Evolutionary conservation across 768 basidiomycete species (phyloP).

Genomic region (Scleroderma citrinum): DNA sequence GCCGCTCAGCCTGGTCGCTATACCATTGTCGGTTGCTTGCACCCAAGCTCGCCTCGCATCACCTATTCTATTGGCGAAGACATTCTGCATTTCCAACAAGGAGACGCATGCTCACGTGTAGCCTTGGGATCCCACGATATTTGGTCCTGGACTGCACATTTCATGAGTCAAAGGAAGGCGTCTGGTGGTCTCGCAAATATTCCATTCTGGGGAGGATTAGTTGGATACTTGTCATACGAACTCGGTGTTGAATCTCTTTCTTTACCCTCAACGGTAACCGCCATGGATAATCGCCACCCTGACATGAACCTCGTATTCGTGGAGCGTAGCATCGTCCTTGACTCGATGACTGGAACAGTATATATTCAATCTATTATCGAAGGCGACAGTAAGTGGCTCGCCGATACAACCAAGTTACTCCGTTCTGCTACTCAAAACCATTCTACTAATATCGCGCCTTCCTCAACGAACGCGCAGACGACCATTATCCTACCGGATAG

Average conservation of each 20-base stretch:
- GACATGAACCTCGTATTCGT: slow-evolving; percentile 76
- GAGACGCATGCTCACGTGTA: slow-evolving; percentile 31
- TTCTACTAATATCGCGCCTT: slow-evolving; percentile 13
- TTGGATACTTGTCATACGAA: slow-evolving; percentile 78
- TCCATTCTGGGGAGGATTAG: slow-evolving; percentile 82
- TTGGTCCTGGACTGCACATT: slow-evolving; percentile 72
- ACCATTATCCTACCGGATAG: slow-evolving; percentile 51
- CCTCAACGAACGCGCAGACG: slow-evolving; percentile 21
- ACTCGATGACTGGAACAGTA: slow-evolving; percentile 41
- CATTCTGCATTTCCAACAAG: slow-evolving; percentile 41
- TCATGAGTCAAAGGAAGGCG: slow-evolving; percentile 52
- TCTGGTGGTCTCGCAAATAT: slow-evolving; percentile 43
- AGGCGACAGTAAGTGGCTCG: slow-evolving; percentile 57
- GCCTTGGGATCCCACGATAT: slow-evolving; percentile 47
- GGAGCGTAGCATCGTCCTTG: slow-evolving; percentile 71
- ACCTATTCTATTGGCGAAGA: slow-evolving; percentile 49
- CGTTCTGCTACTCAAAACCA: slow-evolving; percentile 7
- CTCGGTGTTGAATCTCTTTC: slow-evolving; percentile 56
- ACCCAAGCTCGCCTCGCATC: slow-evolving; percentile 48
- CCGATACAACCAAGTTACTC: slow-evolving; percentile 30
- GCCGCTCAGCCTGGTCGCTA: slow-evolving; percentile 69
- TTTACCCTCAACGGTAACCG: slow-evolving; percentile 33
- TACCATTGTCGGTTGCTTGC: slow-evolving; percentile 65
- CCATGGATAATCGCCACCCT: slow-evolving; percentile 41
- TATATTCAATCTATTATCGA: slow-evolving; percentile 63